These are phyloP conservation scores for Auricularia sp. DNA, from an alignment of 768 basidiomycete genomes.

Conservation along the genomic window DNA sequence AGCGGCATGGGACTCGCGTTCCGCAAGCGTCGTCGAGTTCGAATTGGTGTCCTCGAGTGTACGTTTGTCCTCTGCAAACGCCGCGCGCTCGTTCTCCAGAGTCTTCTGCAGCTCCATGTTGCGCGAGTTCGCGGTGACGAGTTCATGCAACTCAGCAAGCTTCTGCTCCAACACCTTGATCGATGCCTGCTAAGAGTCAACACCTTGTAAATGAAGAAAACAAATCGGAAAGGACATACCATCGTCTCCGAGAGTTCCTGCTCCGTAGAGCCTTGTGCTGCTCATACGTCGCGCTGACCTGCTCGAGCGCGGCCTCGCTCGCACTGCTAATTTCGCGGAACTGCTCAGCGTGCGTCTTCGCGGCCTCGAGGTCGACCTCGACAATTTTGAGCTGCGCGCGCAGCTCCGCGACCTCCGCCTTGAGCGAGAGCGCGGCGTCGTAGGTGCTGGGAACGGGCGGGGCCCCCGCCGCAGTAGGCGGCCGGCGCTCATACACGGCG, in stretches of 20 bases:
- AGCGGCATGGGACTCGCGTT: conserved; percentile 37
- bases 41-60: conserved; percentile 68
- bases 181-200: neutral
- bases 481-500: conserved; percentile 71
- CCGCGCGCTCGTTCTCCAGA: conserved; percentile 56
- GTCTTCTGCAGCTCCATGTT: conserved; percentile 46
- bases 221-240: no score
- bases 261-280: conserved; percentile 67
- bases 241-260: conserved; percentile 55
- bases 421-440: conserved; percentile 46
- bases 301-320: conserved; percentile 64
- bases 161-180: conserved; percentile 1
- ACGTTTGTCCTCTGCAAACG: conserved; percentile 73
- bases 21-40: conserved; percentile 44
- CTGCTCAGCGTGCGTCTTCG: conserved; percentile 66
- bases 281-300: conserved; percentile 63
- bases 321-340: conserved; percentile 81
- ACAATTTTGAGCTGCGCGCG: conserved; percentile 50
- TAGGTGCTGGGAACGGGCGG: conserved; percentile 21
- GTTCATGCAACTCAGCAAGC: conserved; percentile 37
- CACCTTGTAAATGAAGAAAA: no score
- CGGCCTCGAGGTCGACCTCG: conserved; percentile 63
- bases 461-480: conserved; percentile 21
- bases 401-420: conserved; percentile 76
- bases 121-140: conserved; percentile 42